These are phyloP conservation scores for Agaricus blazei DNA, from an alignment of 768 basidiomycete genomes.

Conservation along the genomic window DNA sequence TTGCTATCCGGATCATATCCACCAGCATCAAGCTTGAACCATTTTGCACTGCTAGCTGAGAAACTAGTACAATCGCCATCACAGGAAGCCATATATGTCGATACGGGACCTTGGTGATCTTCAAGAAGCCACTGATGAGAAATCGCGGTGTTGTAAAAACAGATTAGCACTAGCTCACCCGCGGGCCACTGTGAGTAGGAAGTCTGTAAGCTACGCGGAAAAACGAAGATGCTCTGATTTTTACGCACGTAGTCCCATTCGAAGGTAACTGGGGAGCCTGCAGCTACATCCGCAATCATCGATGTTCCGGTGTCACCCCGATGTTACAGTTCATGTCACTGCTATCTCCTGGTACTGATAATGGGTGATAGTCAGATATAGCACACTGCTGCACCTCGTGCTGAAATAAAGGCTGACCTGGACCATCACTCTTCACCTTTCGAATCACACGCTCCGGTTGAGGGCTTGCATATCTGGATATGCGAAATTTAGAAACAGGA, in stretches of 20 bases:
- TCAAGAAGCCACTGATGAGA: conserved; percentile 1
- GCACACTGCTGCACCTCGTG: background rate
- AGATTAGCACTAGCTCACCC: conserved; percentile 19
- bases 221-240: background rate
- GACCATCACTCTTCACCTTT: conserved; percentile 30
- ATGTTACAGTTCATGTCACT: conserved; percentile 39
- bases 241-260: conserved; percentile 38
- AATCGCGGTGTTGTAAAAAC: background rate
- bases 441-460: conserved; percentile 25
- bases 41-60: conserved; percentile 30
- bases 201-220: conserved; percentile 9
- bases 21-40: conserved; percentile 46
- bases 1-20: conserved; percentile 34
- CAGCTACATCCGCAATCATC: conserved; percentile 29
- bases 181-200: conserved; percentile 28
- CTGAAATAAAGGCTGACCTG: conserved; percentile 16
- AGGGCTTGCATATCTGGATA: conserved; percentile 21
- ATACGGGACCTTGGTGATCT: conserved; percentile 47
- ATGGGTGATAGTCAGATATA: background rate
- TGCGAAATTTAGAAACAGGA: background rate
- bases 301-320: conserved; percentile 33
- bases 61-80: conserved; percentile 37
- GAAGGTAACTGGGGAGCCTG: conserved; percentile 38
- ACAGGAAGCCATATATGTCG: conserved; percentile 50
- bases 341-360: conserved; percentile 22